Percentiles rank a stretch among this genome's conserved stretches.
These are phyloP conservation scores for Crithidia expoeki DNA, from an alignment of 208 protist species.

Conservation along the genomic window DNA sequence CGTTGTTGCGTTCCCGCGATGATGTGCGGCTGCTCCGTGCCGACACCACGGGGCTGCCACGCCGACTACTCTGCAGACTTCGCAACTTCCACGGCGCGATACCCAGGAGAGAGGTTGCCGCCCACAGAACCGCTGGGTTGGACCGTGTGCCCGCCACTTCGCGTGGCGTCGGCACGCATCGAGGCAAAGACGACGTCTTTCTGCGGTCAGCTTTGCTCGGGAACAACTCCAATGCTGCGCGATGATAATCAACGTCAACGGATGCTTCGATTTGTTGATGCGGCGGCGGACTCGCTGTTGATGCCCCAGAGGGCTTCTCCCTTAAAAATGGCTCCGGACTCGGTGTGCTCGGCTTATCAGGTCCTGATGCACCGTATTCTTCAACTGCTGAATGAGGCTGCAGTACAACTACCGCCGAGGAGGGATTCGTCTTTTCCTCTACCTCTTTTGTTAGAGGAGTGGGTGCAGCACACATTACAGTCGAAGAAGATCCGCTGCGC, in stretches of 20 bases:
- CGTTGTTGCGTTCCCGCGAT: constrained; percentile 18
- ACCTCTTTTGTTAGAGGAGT: background rate
- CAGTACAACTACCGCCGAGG: background rate
- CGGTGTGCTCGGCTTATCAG: background rate
- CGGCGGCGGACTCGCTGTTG: constrained; percentile 8
- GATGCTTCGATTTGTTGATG: background rate
- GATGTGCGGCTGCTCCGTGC: constrained; percentile 18
- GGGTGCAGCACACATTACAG: background rate
- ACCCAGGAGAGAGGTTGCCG: constrained; percentile 27
- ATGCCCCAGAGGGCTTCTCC: background rate
- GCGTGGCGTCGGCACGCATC: background rate
- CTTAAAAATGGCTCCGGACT: no score
- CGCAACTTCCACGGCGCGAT: constrained; percentile 23
- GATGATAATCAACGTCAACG: background rate
- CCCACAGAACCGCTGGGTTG: constrained; percentile 27
- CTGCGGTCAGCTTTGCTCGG: background rate
- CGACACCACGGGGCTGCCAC: constrained; percentile 13
- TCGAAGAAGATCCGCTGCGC: background rate
- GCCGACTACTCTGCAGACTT: constrained; percentile 20
- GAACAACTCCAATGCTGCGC: background rate
- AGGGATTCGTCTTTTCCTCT: no score
- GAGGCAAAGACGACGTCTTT: background rate
- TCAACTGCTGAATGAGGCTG: background rate
- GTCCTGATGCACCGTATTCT: background rate
- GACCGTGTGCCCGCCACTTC: background rate